Conservation (phyloP, 2,329 filamentous ascomycete genomes). For the Gliomastix tumulicola region DNA sequence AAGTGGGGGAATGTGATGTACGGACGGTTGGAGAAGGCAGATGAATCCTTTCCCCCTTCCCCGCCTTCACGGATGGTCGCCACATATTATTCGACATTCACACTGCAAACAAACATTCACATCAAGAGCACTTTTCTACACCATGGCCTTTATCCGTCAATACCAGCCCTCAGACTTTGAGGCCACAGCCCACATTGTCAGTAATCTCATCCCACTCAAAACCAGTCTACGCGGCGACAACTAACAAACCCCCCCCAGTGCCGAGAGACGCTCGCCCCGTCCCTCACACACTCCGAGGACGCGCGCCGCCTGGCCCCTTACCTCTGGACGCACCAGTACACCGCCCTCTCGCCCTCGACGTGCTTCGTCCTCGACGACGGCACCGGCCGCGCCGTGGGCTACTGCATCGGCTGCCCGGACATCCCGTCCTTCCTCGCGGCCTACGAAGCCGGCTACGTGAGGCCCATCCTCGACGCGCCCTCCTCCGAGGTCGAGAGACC, state of each 20-base stretch:
- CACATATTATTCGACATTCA: too few species aligned
- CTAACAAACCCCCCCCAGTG: slow-evolving; percentile 27
- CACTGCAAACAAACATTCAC: neutral
- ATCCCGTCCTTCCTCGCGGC: slow-evolving; percentile 26
- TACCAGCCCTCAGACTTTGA: slow-evolving; percentile 31
- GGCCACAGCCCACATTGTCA: slow-evolving; percentile 31
- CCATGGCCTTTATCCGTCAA: slow-evolving; percentile 38
- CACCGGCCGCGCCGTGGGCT: slow-evolving; percentile 34
- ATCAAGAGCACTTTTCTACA: neutral
- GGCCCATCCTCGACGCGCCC: slow-evolving; percentile 20
- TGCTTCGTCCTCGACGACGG: slow-evolving; percentile 44
- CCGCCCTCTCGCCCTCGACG: slow-evolving; percentile 32
- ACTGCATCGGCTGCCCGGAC: slow-evolving; percentile 39
- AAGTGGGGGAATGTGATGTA: too few species aligned
- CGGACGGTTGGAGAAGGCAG: neutral
- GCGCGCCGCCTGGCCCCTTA: slow-evolving; percentile 34
- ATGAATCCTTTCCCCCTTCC: neutral
- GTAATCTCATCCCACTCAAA: slow-evolving; percentile 7
- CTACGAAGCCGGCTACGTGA: slow-evolving; percentile 31
- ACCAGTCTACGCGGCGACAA: neutral
- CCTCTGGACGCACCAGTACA: slow-evolving; percentile 45
- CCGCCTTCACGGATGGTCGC: too few species aligned
- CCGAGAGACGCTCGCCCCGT: slow-evolving; percentile 37
- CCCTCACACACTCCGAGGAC: slow-evolving; percentile 24
- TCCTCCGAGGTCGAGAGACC: slow-evolving; percentile 13